Percentiles rank a stretch among this genome's conserved stretches.
Conservation (phyloP, 192 early-diverging fungal genomes). For the Entomortierella lignicola region DNA sequence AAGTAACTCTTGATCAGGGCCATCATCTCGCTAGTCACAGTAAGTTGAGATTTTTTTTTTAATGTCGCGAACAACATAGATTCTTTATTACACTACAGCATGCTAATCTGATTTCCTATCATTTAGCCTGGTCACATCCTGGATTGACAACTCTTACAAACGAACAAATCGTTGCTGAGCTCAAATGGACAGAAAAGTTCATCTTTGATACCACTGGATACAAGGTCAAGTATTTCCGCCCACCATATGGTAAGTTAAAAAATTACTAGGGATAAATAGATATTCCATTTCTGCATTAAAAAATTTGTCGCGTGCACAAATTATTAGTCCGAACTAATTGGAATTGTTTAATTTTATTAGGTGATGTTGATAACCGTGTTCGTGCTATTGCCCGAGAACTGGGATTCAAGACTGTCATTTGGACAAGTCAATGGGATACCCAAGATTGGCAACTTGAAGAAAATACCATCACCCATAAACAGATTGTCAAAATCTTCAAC, state of each 20-base stretch:
- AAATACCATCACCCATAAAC: slow-evolving; percentile 27
- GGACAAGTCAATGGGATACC: slow-evolving; percentile 62
- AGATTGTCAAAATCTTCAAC: slow-evolving; percentile 42
- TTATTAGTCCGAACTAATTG: no score
- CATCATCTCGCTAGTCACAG: slow-evolving; percentile 50
- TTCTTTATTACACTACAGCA: no score
- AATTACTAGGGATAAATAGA: no score
- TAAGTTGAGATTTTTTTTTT: slow-evolving; percentile 15
- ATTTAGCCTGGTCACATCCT: slow-evolving; percentile 68
- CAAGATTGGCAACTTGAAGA: slow-evolving; percentile 62
- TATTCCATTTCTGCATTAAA: no score
- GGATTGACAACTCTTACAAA: slow-evolving; percentile 72
- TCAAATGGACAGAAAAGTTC: slow-evolving; percentile 70
- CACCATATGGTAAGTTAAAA: slow-evolving; percentile 50
- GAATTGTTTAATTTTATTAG: slow-evolving; percentile 18
- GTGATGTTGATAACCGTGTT: slow-evolving; percentile 39
- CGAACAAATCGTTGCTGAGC: slow-evolving; percentile 74
- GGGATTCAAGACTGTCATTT: slow-evolving; percentile 63
- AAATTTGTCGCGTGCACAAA: no score
- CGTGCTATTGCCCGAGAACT: slow-evolving; percentile 42
- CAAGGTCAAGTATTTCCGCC: slow-evolving; percentile 58
- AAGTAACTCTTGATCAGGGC: slow-evolving; percentile 39
- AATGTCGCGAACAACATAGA: no score
- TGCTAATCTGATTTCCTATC: no score
- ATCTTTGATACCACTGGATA: slow-evolving; percentile 64